Conservation (phyloP, 2,329 filamentous ascomycete species). For the Neofusicoccum sp. region DNA sequence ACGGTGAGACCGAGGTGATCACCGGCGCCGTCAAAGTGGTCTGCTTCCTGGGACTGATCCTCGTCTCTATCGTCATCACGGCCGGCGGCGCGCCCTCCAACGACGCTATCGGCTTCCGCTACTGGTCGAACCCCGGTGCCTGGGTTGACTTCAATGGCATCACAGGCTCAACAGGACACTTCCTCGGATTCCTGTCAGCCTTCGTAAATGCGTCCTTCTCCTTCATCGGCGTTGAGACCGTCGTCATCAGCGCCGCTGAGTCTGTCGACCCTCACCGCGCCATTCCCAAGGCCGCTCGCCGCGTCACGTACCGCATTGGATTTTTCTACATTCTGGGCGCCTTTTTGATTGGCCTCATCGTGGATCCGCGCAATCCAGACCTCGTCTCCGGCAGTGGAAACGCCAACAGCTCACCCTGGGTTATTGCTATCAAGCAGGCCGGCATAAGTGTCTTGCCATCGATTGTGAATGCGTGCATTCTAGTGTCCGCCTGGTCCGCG, state of each 20-base stretch:
- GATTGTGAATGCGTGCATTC: constrained; percentile 2
- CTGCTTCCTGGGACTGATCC: constrained; percentile 47
- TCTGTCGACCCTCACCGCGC: constrained; percentile 38
- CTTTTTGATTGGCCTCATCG: constrained; percentile 57
- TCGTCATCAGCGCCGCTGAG: constrained; percentile 50
- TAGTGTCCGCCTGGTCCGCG: not conserved
- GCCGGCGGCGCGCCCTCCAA: constrained; percentile 52
- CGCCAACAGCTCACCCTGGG: constrained; percentile 58
- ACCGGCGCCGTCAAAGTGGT: constrained; percentile 46
- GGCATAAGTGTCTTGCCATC: constrained; percentile 35
- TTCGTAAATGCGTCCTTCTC: constrained; percentile 52
- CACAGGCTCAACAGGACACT: constrained; percentile 56
- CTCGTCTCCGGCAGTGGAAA: constrained; percentile 42
- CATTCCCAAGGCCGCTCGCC: constrained; percentile 58
- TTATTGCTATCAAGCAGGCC: constrained; percentile 49
- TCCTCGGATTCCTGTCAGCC: constrained; percentile 52
- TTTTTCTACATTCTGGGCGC: constrained; percentile 47
- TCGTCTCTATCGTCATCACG: constrained; percentile 29
- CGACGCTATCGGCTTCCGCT: constrained; percentile 61
- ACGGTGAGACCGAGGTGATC: constrained; percentile 46
- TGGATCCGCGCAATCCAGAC: constrained; percentile 48
- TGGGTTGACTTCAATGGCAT: constrained; percentile 63
- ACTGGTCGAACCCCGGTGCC: constrained; percentile 55
- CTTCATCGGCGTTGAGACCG: constrained; percentile 63
- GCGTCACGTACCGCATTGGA: constrained; percentile 75